Conservation (phyloP, 192 early-diverging fungal genomes). For the Haplosporangium gracile region DNA sequence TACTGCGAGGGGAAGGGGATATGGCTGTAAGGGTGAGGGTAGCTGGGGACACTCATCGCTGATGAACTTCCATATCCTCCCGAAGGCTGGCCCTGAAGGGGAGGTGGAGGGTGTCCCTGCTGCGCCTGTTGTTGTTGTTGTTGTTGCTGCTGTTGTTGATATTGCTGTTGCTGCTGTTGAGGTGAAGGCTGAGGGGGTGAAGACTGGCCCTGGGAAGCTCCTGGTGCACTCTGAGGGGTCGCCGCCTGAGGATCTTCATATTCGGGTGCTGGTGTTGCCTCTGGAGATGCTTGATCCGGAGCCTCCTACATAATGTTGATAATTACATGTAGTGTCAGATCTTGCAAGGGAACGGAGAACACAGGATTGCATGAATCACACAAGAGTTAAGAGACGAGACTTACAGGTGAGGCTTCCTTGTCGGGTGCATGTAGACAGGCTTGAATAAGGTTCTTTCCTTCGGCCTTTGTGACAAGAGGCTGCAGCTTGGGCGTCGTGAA, state of each 20-base stretch:
- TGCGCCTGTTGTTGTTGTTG: constrained; percentile 8
- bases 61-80: constrained; percentile 46
- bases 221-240: not conserved
- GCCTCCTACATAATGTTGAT: not conserved
- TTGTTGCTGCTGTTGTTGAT: constrained; percentile 19
- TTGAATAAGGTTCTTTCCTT: constrained; percentile 95
- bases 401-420: constrained; percentile 49
- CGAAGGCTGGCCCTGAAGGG: not conserved
- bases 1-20: constrained; percentile 28
- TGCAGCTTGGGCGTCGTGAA: constrained; percentile 95
- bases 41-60: constrained; percentile 37
- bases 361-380: not conserved
- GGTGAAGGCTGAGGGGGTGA: constrained; percentile 20
- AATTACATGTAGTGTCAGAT: too few species aligned
- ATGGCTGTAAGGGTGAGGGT: constrained; percentile 23
- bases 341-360: not conserved
- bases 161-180: constrained; percentile 20
- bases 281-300: constrained; percentile 12
- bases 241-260: constrained; percentile 2
- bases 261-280: constrained; percentile 1
- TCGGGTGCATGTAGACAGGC: constrained; percentile 93
- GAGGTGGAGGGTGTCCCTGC: constrained; percentile 17
- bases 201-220: not conserved
- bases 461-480: constrained; percentile 90
- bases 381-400: not conserved